These are phyloP conservation scores for Daldinia childiae DNA, from an alignment of 495 filamentous ascomycete genomes.

Conservation along the genomic window DNA sequence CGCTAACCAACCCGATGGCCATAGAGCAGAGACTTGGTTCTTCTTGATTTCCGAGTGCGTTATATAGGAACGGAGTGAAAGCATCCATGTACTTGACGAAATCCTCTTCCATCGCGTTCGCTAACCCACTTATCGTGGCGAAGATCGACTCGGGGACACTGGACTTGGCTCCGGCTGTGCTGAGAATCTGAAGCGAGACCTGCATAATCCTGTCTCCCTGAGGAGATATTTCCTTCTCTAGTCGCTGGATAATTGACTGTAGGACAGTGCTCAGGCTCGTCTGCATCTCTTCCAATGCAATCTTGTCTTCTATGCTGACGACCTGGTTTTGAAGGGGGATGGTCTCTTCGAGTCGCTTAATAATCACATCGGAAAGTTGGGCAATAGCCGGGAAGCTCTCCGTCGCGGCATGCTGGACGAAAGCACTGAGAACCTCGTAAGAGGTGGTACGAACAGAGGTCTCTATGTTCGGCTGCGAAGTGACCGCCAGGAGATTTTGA, in stretches of 20 bases:
- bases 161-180: slow-evolving; percentile 82
- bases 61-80: slow-evolving; percentile 89
- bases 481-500: slow-evolving; percentile 82
- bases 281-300: slow-evolving; percentile 96
- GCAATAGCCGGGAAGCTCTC: slow-evolving; percentile 85
- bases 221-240: slow-evolving; percentile 90
- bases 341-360: slow-evolving; percentile 90
- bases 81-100: slow-evolving; percentile 97
- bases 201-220: slow-evolving; percentile 95
- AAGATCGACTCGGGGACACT: slow-evolving; percentile 95
- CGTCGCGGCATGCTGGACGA: slow-evolving; percentile 87
- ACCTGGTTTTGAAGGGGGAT: slow-evolving; percentile 92
- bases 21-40: slow-evolving; percentile 93
- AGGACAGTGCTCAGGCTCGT: slow-evolving; percentile 91
- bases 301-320: slow-evolving; percentile 93
- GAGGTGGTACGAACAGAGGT: slow-evolving; percentile 94
- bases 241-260: slow-evolving; percentile 87
- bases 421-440: slow-evolving; percentile 96
- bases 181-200: slow-evolving; percentile 80
- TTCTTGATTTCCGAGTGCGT: slow-evolving; percentile 92
- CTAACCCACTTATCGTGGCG: slow-evolving; percentile 84
- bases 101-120: slow-evolving; percentile 87
- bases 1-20: slow-evolving; percentile 96
- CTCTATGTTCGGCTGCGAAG: slow-evolving; percentile 83
- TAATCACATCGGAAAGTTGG: slow-evolving; percentile 79